Evolutionary conservation across 768 basidiomycete genomes (phyloP), one percentile per base, ranked within the genome.

Genomic region (Podaxis mareebaensis): DNA sequence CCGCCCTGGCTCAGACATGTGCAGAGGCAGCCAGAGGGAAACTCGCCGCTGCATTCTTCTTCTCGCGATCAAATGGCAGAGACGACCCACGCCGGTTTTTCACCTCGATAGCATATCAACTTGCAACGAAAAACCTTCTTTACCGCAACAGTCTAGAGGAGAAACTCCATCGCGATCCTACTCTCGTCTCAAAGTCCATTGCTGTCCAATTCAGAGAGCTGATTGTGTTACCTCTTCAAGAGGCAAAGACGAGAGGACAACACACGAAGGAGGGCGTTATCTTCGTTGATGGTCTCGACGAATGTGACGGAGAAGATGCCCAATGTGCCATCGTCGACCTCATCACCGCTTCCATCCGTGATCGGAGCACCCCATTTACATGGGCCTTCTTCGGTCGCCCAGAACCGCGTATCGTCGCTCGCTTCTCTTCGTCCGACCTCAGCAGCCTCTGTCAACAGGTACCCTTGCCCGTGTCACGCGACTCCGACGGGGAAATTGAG

Each of bases 361-460:
- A 55, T n/a, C 36, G 13, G 7, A 38, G 17, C 54, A 55, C 36
- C n/a, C 54, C 54, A 24, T 38, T 55, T n/a, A 10, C n/a, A 15
- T 55, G 54, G 36, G 54, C n/a, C 33, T 38, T 55, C n/a, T 22
- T 55, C 38, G 38, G 54, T 55, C 54, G 54, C 12, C 54, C 33
- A 3, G 54, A 55, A 22, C 33, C 54, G 24, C 54, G 28, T 39
- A 38, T 38, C 38, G n/a, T 38, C 20, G 54, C 54, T 20, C 8
- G 20, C 8, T 55, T 55, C 4, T 38, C 54, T 38, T 36, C 54
- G 11, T 33, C 20, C 6, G 24, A 55, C 13, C 15, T 55, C 36
- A 0, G 4, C 17, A 15, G 8, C 17, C 53, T 54, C 10, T 33
- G 30, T 38, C 20, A 4, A 3, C 26, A 20, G 7, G 12, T 54